A percentile compares a stretch with the other conserved stretches of the same genome.
Evolutionary conservation across 805 yeast genomes (phyloP).

Genomic region (Metschnikowia dekortorum): DNA sequence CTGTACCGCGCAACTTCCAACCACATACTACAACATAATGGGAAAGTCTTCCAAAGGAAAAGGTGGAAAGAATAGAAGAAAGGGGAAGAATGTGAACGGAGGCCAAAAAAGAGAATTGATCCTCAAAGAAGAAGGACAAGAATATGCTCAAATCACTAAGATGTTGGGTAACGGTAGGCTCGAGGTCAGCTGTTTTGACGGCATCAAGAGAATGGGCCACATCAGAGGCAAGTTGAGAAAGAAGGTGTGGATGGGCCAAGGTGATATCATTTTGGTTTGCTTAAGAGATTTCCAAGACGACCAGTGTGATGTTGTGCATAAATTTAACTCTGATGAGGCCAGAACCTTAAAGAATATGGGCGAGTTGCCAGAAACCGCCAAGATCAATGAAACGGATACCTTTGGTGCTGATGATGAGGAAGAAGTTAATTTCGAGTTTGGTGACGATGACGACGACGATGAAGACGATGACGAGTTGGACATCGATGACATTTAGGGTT

Average conservation of each 20-base stretch:
- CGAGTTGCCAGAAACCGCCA: slow-evolving; percentile 95
- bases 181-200: slow-evolving; percentile 94
- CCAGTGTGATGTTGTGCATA: slow-evolving; percentile 96
- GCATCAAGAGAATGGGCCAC: slow-evolving; percentile 89
- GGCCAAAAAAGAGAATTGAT: slow-evolving; percentile 92
- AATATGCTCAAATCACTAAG: slow-evolving; percentile 95
- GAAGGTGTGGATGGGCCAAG: slow-evolving; percentile 99
- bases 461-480: slow-evolving; percentile 74
- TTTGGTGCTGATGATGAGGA: slow-evolving; percentile 96
- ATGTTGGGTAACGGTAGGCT: slow-evolving; percentile 98
- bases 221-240: slow-evolving; percentile 98
- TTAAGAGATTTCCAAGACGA: slow-evolving; percentile 98
- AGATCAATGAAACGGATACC: slow-evolving; percentile 95
- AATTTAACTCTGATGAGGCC: slow-evolving; percentile 96
- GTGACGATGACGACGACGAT: slow-evolving; percentile 80
- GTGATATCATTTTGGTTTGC: slow-evolving; percentile 93
- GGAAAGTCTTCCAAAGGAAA: slow-evolving; percentile 74
- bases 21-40: slow-evolving; percentile 37
- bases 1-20: neutral
- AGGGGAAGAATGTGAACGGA: slow-evolving; percentile 94
- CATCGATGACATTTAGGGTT: slow-evolving; percentile 81
- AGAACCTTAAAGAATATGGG: slow-evolving; percentile 93
- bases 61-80: slow-evolving; percentile 93
- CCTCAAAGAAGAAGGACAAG: slow-evolving; percentile 94
- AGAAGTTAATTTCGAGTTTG: slow-evolving; percentile 97